phyloP scores from a whole-genome alignment of 2,329 filamentous ascomycete genomes.

The Arthrobotrys iridis region DNA sequence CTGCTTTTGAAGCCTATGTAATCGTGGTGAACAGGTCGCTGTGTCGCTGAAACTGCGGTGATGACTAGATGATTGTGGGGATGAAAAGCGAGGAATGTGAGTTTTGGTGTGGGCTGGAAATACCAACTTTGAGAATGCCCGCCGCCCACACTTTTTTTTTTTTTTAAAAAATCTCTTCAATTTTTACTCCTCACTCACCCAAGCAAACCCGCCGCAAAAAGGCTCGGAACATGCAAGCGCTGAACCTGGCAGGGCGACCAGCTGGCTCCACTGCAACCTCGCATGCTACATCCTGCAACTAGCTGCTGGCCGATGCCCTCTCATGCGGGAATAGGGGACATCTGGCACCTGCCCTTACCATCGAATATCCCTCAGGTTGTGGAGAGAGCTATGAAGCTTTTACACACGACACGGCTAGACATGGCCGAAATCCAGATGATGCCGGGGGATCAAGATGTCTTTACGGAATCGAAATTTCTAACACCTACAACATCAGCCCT shows the following conservation, averaged over 20 bases:
- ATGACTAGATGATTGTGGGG: constrained; percentile 35
- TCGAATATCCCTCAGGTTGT: constrained; percentile 37
- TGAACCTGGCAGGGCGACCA: constrained; percentile 26
- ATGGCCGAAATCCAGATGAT: constrained; percentile 12
- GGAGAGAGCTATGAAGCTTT: constrained; percentile 11
- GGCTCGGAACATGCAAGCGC: constrained; percentile 1
- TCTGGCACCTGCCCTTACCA: constrained; percentile 24
- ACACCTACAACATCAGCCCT: not conserved
- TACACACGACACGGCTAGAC: constrained; percentile 26
- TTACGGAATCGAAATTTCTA: constrained; percentile 10
- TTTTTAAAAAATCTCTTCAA: no score
- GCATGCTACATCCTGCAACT: constrained; percentile 18
- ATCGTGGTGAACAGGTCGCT: not conserved
- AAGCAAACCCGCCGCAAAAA: not conserved
- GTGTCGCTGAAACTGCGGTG: constrained; percentile 19
- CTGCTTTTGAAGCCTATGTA: not conserved
- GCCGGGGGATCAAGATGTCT: not conserved
- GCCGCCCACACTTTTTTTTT: constrained; percentile 22
- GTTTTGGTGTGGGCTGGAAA: constrained; percentile 12
- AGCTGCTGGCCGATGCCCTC: not conserved
- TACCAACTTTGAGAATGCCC: constrained; percentile 24
- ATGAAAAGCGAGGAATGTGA: constrained; percentile 37
- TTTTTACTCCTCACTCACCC: not conserved
- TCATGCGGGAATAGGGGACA: constrained; percentile 15
- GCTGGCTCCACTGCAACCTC: constrained; percentile 23